These are phyloP conservation scores for Neoboletus subvelutipes DNA, from an alignment of 768 basidiomycete species.

Conservation along the genomic window DNA sequence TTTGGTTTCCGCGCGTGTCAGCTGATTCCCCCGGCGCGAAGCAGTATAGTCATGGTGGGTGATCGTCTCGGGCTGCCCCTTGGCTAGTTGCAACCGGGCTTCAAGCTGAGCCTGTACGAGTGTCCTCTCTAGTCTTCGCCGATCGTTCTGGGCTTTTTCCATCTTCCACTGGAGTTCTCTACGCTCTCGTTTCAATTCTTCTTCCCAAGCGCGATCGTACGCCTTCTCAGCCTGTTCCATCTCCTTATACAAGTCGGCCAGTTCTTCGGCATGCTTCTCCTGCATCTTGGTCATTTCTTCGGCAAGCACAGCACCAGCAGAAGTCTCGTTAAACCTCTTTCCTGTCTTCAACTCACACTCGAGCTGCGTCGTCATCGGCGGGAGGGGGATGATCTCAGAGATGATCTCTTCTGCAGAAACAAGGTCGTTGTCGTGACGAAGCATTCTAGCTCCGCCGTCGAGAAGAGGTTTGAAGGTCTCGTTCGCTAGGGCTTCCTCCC, in stretches of 20 bases:
- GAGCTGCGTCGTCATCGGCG: background rate
- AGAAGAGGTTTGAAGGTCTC: background rate
- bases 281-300: background rate
- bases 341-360: background rate
- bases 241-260: background rate
- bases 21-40: too few relatives aligned
- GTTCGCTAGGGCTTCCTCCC: background rate
- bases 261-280: background rate
- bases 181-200: background rate
- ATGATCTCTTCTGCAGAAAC: background rate
- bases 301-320: background rate
- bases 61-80: background rate
- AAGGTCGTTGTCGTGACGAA: background rate
- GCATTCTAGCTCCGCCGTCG: background rate
- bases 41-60: too few relatives aligned
- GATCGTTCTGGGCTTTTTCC: background rate
- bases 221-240: background rate
- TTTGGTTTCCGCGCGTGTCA: background rate
- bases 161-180: background rate
- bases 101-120: background rate
- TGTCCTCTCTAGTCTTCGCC: background rate
- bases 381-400: background rate
- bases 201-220: background rate
- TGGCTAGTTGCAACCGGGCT: background rate
- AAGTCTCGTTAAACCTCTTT: background rate